Evolutionary conservation across 805 yeast species (phyloP).

Genomic region (Cyberlindnera americana): DNA sequence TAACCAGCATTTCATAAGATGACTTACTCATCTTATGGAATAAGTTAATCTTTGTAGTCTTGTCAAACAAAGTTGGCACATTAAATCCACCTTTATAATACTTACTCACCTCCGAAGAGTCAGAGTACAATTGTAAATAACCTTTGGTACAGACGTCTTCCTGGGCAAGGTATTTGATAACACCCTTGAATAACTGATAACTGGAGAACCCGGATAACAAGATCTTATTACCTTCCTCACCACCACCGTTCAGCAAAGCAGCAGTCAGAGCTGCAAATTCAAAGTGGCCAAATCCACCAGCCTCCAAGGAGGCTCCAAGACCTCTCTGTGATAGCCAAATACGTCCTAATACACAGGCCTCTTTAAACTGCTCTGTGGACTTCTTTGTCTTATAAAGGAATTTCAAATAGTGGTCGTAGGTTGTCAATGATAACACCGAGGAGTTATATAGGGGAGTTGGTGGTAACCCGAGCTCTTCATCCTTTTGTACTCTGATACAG

Average conservation of each 20-base stretch:
- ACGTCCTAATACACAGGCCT: slow-evolving; percentile 83
- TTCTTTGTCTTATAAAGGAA: slow-evolving; percentile 73
- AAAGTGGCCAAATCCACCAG: slow-evolving; percentile 89
- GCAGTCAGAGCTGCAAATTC: slow-evolving; percentile 84
- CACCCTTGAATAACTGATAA: slow-evolving; percentile 90
- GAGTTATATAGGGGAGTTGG: slow-evolving; percentile 90
- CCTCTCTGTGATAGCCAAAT: slow-evolving; percentile 92
- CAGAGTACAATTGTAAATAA: slow-evolving; percentile 63
- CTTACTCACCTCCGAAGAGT: slow-evolving; percentile 32
- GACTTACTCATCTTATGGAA: slow-evolving; percentile 75
- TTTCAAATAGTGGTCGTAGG: slow-evolving; percentile 68
- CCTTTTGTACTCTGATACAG: slow-evolving; percentile 62
- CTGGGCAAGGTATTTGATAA: slow-evolving; percentile 74
- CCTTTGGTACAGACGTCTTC: slow-evolving; percentile 66
- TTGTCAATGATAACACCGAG: slow-evolving; percentile 64
- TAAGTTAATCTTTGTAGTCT: slow-evolving; percentile 70
- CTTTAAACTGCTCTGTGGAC: slow-evolving; percentile 75
- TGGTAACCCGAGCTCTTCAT: slow-evolving; percentile 40
- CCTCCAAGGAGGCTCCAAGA: slow-evolving; percentile 54
- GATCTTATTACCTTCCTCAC: slow-evolving; percentile 67
- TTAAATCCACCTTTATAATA: slow-evolving; percentile 57
- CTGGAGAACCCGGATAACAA: slow-evolving; percentile 86
- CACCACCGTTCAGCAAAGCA: slow-evolving; percentile 80
- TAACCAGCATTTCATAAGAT: slow-evolving; percentile 58
- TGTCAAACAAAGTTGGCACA: slow-evolving; percentile 75